Evolutionary conservation across 208 protist genomes (phyloP).

Genomic region (Leishmania gerbilli): DNA sequence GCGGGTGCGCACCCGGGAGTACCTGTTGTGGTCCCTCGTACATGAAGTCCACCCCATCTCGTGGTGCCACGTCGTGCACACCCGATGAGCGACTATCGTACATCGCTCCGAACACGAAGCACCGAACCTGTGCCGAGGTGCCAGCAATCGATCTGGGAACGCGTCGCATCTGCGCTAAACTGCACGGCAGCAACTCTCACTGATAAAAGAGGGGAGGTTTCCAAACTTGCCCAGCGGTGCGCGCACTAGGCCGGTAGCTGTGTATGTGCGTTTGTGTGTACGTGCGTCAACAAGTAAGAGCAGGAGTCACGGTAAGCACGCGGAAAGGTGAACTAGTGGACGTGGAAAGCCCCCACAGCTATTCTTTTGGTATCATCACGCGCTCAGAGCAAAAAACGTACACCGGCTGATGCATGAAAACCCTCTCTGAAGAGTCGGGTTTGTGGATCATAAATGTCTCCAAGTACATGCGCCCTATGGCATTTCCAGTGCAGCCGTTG

Average conservation of each 20-base stretch:
- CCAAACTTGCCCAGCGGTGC: neutral
- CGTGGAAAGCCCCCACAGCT: neutral
- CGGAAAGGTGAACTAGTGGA: neutral
- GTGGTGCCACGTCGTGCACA: slow-evolving; percentile 82
- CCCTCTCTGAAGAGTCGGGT: neutral
- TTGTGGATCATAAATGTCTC: neutral
- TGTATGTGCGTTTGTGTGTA: neutral
- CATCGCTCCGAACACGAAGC: slow-evolving; percentile 55
- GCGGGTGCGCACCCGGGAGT: slow-evolving; percentile 81
- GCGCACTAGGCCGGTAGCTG: neutral
- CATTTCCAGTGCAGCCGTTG: neutral
- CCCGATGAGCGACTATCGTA: slow-evolving; percentile 82
- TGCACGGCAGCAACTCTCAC: neutral
- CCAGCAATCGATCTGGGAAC: neutral
- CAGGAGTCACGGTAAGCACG: neutral
- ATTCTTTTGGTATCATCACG: neutral
- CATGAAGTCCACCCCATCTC: slow-evolving; percentile 78
- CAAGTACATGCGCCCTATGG: neutral
- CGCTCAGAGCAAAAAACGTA: neutral
- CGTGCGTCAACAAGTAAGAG: neutral
- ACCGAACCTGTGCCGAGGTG: slow-evolving; percentile 4
- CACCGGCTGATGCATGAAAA: neutral
- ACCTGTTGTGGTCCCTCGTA: slow-evolving; percentile 73
- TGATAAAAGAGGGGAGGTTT: neutral
- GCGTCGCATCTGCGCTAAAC: slow-evolving; percentile 9